Percentiles rank a stretch among this genome's conserved stretches.
phyloP scores from a whole-genome alignment of 352 stramenopile species.

The Elongisporangium anandrum region DNA sequence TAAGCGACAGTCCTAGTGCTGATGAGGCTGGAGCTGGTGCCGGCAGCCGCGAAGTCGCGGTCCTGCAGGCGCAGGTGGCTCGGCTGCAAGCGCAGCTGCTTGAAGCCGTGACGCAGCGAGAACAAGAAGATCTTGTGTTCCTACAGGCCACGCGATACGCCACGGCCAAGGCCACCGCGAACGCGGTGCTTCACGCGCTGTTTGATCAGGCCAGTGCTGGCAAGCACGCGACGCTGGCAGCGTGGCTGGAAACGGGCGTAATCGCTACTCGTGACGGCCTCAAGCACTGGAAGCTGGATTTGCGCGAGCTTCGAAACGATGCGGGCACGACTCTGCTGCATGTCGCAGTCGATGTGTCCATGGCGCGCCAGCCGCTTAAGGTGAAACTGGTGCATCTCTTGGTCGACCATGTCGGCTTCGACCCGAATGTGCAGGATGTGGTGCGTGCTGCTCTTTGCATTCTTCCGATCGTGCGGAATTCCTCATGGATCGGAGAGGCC shows the following conservation, averaged over 20 bases:
- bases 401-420: slow-evolving; percentile 62
- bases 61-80: slow-evolving; percentile 46
- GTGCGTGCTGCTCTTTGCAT: slow-evolving; percentile 17
- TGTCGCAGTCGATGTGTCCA: slow-evolving; percentile 58
- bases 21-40: slow-evolving; percentile 3
- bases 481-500: background rate
- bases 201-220: slow-evolving; percentile 67
- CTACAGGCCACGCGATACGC: slow-evolving; percentile 50
- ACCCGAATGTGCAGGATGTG: slow-evolving; percentile 62
- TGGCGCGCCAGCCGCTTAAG: slow-evolving; percentile 61
- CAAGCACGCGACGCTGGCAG: slow-evolving; percentile 45
- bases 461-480: background rate
- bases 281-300: slow-evolving; percentile 66
- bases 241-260: slow-evolving; percentile 65
- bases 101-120: slow-evolving; percentile 29
- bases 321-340: slow-evolving; percentile 59
- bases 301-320: slow-evolving; percentile 60
- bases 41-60: slow-evolving; percentile 10
- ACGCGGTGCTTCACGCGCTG: slow-evolving; percentile 67
- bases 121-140: slow-evolving; percentile 71
- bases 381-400: slow-evolving; percentile 64
- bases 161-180: slow-evolving; percentile 65
- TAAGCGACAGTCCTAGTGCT: background rate
- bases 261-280: slow-evolving; percentile 75
- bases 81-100: slow-evolving; percentile 43